Evolutionary conservation across 129 eudicot genomes (phyloP), one percentile per base, ranked within the genome.

Genomic region (Kitagawia praeruptora): DNA sequence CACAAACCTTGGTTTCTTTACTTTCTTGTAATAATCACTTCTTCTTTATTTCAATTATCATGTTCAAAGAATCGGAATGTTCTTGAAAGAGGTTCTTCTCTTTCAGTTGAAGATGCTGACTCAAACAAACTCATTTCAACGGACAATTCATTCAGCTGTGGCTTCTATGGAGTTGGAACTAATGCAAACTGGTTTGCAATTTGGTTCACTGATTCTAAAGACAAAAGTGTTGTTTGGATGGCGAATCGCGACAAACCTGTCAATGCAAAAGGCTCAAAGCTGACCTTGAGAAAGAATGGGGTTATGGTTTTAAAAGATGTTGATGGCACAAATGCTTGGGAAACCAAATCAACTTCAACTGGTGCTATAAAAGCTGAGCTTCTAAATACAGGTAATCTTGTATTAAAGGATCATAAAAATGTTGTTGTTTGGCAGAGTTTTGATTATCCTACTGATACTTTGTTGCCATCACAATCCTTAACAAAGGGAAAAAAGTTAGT

Each of bases 181-280:
- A 64, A 64, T 64, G 71, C 71, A 64, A 27, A 85, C 38, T 83
- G 86, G 83, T 77, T 89, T 47, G 88, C 87, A 3, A 81, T 89
- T 4, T 89, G 93, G 91, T 88, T 80, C 87, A 81, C 87, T 6
- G 78, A 81, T 49, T 85, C 87, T 15, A 49, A 54, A 8, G 83
- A 85, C 12, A 78, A 74, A 39, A 88, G 85, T 2, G 83, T 83
- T 45, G 86, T 85, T 15, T 88, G 91, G 91, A 83, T 74, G 74
- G 91, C 89, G 7, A 88, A 88, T 53, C 85, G 87, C 5, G 83
- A 81, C 87, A 75, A 77, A 11, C 91, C 89, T 2, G 89, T 88
- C 48, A 88, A 83, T 47, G 80, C 85, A 53, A 79, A 54, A 18
- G 87, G 86, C 76, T 84, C 89, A 42, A 70, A 64, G 53, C 16